Base-by-base conservation (phyloP, 768 basidiomycete species). In the Albatrellus ellisii region DNA sequence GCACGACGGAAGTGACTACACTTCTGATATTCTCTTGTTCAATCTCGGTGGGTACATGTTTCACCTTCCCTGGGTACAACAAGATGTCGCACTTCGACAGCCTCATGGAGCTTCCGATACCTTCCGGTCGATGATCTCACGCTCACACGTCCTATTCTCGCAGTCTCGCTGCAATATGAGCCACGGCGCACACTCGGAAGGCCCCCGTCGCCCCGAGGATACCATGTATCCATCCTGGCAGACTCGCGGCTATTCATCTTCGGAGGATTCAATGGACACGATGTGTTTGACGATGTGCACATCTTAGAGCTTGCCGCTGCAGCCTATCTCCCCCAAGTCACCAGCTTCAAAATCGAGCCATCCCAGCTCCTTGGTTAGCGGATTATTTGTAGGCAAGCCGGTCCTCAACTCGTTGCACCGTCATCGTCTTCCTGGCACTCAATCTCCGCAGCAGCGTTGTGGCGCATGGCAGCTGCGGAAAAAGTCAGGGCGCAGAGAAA, bases 251-350 rank as follows among this genome's bases (percentile, higher is more conserved):
- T 95, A 3, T 86, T 90, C 59, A 59, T 92, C 26, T 80, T 91
- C 52, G 91, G 92, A 24, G 92, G 91, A 38, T 83, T 80, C 53
- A 89, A 92, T 34, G 91, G 90, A 2, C 73, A 71, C 38, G 77
- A 76, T 14, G 77, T 84, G 3, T 90, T 76, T 52, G 86, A 90
- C 50, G 91, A 94, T 60, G 78, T 91, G 27, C 72, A 82, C 59
- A 70, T 83, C 28, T 66, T 95, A 34, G 91, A 97, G 54, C 68
- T 94, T 26, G 86, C 87, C 4, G 86, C 82, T 8, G 73, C 79
- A 4, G 89, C 87, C 27, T 95, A 92, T 61, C 63, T 94, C 17
- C 88, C 90, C 0, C 90, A 94, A 57, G 86, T 90, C 8, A 87
- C 82, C 46, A 46, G 44, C 32, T 51, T 51, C 36, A 45, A 26